Base-by-base conservation (phyloP, 1,284 basidiomycete species). In the Puccinia novopanici region DNA sequence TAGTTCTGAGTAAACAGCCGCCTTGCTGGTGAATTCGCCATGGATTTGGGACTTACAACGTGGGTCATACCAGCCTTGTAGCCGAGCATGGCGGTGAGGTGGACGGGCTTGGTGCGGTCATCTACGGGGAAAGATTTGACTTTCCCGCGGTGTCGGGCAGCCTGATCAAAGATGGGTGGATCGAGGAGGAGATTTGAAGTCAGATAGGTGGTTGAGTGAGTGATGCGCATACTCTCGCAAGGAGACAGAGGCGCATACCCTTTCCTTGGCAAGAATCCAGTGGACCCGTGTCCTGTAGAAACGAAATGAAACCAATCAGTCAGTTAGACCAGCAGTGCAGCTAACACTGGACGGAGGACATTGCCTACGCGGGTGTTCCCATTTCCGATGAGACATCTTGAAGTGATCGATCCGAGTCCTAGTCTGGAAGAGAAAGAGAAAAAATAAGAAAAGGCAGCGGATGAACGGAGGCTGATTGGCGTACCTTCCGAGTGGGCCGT, bases 61-160 rank as follows among this genome's bases (percentile, higher is more conserved):
- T 99, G 97, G 88, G 95, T 98, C 97, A 99, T 99, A 86, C 97
- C 97, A 84, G 96, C 97, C 91, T 99, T 99, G 93, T 98, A 99
- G 85, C 96, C 97, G 91, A 99, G 91, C 87, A 93, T 89, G 84
- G 97, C 97, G 85, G 97, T 99, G 88, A 99, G 90, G 89, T 99
- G 97, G 83, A 98, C 94, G 81, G 94, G 95, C 89, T 98, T 98
- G 91, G 95, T 98, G 88, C 94, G 90, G 90, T 99, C 96, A 91
- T 99, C 97, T 95, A 91, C 94, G 86, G 95, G 95, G 91, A 98
- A 98, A 82, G 94, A 91, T 91, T 98, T 98, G 88, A 96, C 94
- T 90, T 95, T 95, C 87, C 95, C 95, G 85, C 95, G 92, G 88
- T 97, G 95, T 87, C 94, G 92, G 84, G 95, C 93, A 83, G 95